Evolutionary conservation across 192 early-diverging fungal species (phyloP).

Genomic region (Coemansia sp.): DNA sequence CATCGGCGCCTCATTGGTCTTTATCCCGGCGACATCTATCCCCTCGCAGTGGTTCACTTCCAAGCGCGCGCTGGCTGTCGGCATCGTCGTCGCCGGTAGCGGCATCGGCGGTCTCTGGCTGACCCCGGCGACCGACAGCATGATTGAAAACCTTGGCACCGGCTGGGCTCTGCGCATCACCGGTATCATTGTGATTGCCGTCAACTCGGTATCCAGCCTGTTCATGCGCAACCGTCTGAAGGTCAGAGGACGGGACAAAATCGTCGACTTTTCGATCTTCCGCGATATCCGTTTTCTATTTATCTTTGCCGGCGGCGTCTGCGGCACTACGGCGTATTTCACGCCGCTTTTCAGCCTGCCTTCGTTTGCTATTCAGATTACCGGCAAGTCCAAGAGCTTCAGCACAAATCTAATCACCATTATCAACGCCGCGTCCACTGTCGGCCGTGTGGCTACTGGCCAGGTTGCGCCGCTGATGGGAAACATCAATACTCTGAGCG

Average conservation of each 20-base stretch:
- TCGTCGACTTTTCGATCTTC: slow-evolving; percentile 18
- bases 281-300: slow-evolving; percentile 21
- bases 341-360: slow-evolving; percentile 36
- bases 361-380: slow-evolving; percentile 17
- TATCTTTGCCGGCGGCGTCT: slow-evolving; percentile 23
- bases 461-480: slow-evolving; percentile 22
- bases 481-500: slow-evolving; percentile 17
- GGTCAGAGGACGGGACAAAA: slow-evolving; percentile 16
- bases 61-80: slow-evolving; percentile 66
- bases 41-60: slow-evolving; percentile 70
- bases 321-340: too few relatives aligned
- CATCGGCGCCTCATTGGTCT: slow-evolving; percentile 57
- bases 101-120: slow-evolving; percentile 70
- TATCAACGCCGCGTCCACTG: slow-evolving; percentile 24
- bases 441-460: slow-evolving; percentile 25
- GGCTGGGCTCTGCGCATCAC: slow-evolving; percentile 69
- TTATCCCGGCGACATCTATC: slow-evolving; percentile 62
- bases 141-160: slow-evolving; percentile 58
- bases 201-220: slow-evolving; percentile 1
- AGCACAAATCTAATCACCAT: slow-evolving; percentile 38
- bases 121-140: slow-evolving; percentile 54
- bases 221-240: slow-evolving; percentile 30
- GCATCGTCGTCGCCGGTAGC: slow-evolving; percentile 66
- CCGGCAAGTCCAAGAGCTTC: slow-evolving; percentile 17
- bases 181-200: slow-evolving; percentile 50